Evolutionary conservation across 2,329 filamentous ascomycete genomes (phyloP).

Genomic region (Tolypocladium tropicale): DNA sequence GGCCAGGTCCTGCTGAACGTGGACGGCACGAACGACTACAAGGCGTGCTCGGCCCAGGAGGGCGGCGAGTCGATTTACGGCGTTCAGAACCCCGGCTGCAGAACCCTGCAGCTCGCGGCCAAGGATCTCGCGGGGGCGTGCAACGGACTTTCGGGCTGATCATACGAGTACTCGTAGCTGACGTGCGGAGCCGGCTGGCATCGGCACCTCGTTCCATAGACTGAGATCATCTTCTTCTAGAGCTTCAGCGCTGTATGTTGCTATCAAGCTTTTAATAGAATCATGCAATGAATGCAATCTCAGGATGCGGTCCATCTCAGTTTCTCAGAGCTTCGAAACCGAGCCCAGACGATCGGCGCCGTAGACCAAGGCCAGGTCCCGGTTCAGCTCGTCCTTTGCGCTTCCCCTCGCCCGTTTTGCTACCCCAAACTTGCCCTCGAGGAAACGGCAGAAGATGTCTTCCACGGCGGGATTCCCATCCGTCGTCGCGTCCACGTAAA

Average conservation of each 20-base stretch:
- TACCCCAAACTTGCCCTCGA: conserved; percentile 16
- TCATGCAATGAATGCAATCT: background rate
- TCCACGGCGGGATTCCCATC: conserved; percentile 24
- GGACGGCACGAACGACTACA: conserved; percentile 13
- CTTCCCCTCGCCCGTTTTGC: conserved; percentile 9
- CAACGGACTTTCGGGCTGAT: background rate
- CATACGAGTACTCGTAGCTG: background rate
- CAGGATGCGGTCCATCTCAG: background rate
- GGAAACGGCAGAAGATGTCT: conserved; percentile 30
- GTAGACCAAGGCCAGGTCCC: conserved; percentile 26
- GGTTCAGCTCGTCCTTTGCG: conserved; percentile 15
- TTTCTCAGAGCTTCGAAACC: conserved; percentile 13
- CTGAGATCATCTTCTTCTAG: background rate
- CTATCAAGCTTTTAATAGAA: background rate
- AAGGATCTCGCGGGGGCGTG: conserved; percentile 17
- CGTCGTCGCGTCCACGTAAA: conserved; percentile 27
- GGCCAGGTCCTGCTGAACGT: conserved; percentile 12
- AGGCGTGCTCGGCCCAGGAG: conserved; percentile 13
- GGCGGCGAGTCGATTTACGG: conserved; percentile 14
- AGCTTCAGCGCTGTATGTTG: background rate
- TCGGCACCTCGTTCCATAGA: background rate
- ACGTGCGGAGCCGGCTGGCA: background rate
- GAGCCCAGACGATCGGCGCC: conserved; percentile 10
- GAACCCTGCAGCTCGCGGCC: conserved; percentile 13
- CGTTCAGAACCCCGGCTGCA: conserved; percentile 11